Base-by-base conservation (phyloP, 1,139 yeast genomes). In the Wickerhamiella infanticola region DNA sequence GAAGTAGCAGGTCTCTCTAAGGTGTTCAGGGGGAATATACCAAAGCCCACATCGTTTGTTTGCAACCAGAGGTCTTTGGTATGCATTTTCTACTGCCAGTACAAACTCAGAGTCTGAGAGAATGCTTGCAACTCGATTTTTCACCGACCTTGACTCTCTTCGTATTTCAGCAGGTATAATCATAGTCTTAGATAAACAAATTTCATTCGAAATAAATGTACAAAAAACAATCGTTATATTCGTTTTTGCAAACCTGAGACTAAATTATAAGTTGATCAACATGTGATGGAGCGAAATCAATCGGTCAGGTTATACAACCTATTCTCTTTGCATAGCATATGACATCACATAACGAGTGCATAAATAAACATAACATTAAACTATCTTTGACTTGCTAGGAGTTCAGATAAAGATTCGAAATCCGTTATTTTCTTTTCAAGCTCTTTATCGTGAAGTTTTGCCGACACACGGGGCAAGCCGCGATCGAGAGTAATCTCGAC, bases 41-140 rank as follows among this genome's bases (percentile, higher is more conserved):
- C 96, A 86, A 11, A 76, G 60, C 0, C 96, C 96, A 61, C 95
- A 85, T 47, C 96, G 65, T 59, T 82, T 93, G 59, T 86, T 86
- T 3, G 94, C 82, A 1, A 64, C 59, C 8, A 63, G 47, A 3
- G 69, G 69, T 7, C 59, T 50, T 1, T 56, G 46, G 41, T 58
- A 65, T 6, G 68, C 51, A 18, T 56, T 45, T 39, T 62, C 48
- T 8, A 63, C 70, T 3, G 55, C 54, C 4, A 47, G 41, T 1
- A 75, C 67, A 58, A 72, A 77, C 35, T 60, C 47, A 3, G 75
- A 62, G 57, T 86, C 96, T 42, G 70, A 65, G 0, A 75, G 50
- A 13, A 86, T 82, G 18, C 94, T 81, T 45, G 75, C 83, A 4
- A 85, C 65, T 37, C 95, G 61, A 55, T 82, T 81, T 47, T 68